Percentiles rank a stretch among this genome's conserved stretches.
Evolutionary conservation across 108 stramenopile species (phyloP).

Genomic region (Bacterosira constricta): DNA sequence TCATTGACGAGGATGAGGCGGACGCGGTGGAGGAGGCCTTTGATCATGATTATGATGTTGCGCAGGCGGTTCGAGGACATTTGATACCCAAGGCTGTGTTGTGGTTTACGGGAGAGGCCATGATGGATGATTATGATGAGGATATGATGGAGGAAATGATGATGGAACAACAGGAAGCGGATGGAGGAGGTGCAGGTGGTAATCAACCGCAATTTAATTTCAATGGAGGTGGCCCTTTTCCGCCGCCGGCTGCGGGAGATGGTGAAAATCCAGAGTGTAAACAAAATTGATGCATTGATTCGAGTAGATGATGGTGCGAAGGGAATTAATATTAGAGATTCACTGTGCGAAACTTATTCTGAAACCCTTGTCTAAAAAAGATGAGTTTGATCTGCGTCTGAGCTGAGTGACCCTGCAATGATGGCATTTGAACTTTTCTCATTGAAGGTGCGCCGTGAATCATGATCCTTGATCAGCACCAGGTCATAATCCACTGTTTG

Average conservation of each 20-base stretch:
- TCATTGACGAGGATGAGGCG: slow-evolving; percentile 85
- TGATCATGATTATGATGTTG: slow-evolving; percentile 92
- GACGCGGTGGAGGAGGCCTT: slow-evolving; percentile 82
- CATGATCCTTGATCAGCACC: too few relatives aligned
- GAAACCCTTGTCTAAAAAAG: background rate
- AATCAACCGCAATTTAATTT: slow-evolving; percentile 20
- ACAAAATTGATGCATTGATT: slow-evolving; percentile 40
- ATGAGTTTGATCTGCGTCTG: background rate
- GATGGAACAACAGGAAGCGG: background rate
- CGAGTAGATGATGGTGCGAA: too few relatives aligned
- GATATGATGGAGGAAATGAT: slow-evolving; percentile 14
- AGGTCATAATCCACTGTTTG: too few relatives aligned
- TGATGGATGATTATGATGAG: slow-evolving; percentile 29
- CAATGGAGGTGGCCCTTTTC: slow-evolving; percentile 19
- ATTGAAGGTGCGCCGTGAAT: too few relatives aligned
- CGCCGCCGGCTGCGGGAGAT: slow-evolving; percentile 20
- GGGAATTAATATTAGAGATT: background rate
- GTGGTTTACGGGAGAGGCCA: slow-evolving; percentile 93
- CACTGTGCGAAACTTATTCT: background rate
- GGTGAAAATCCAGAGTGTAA: slow-evolving; percentile 48
- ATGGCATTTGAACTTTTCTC: background rate
- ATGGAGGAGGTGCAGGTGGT: background rate
- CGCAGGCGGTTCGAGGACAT: slow-evolving; percentile 85
- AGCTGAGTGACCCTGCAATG: background rate
- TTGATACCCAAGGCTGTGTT: slow-evolving; percentile 89